Conservation (phyloP, 192 early-diverging fungal genomes). For the Podila minutissima region DNA sequence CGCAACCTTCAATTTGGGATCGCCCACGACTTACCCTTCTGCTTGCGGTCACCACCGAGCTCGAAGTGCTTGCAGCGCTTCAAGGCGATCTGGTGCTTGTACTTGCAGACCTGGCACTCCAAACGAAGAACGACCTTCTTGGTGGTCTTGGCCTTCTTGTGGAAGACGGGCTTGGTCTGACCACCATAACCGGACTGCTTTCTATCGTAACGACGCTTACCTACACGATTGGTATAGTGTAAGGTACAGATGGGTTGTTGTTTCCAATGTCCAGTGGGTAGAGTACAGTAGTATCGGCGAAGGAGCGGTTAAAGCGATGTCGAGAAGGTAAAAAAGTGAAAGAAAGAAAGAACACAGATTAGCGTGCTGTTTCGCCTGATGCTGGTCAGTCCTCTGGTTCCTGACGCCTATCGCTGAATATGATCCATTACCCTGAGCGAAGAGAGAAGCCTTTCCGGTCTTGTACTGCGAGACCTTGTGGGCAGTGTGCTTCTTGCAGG, state of each 20-base stretch:
- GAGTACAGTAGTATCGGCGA: too few relatives aligned
- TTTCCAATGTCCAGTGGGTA: too few relatives aligned
- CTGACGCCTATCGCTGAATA: neutral
- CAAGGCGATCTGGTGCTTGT: constrained; percentile 95
- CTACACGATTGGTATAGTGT: constrained; percentile 14
- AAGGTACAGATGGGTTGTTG: too few relatives aligned
- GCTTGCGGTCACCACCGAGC: constrained; percentile 19
- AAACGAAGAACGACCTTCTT: constrained; percentile 99
- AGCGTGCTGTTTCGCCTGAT: neutral
- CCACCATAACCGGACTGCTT: constrained; percentile 99
- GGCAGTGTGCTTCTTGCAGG: constrained; percentile 98
- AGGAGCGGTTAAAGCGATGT: too few relatives aligned
- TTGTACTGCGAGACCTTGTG: constrained; percentile 99
- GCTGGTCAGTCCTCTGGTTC: neutral
- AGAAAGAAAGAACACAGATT: neutral
- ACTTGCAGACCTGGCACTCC: constrained; percentile 99
- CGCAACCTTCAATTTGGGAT: constrained; percentile 89
- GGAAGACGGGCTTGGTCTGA: constrained; percentile 99
- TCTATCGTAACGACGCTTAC: constrained; percentile 95
- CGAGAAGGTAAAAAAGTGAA: neutral
- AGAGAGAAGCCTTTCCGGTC: constrained; percentile 99
- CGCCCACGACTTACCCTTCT: constrained; percentile 80
- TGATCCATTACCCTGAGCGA: constrained; percentile 87
- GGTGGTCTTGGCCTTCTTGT: constrained; percentile 99
- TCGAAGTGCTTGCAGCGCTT: constrained; percentile 99